A percentile compares a stretch with the other conserved stretches of the same genome.
Evolutionary conservation across 2,329 filamentous ascomycete species (phyloP).

Genomic region (Chaetomium olivaceum): DNA sequence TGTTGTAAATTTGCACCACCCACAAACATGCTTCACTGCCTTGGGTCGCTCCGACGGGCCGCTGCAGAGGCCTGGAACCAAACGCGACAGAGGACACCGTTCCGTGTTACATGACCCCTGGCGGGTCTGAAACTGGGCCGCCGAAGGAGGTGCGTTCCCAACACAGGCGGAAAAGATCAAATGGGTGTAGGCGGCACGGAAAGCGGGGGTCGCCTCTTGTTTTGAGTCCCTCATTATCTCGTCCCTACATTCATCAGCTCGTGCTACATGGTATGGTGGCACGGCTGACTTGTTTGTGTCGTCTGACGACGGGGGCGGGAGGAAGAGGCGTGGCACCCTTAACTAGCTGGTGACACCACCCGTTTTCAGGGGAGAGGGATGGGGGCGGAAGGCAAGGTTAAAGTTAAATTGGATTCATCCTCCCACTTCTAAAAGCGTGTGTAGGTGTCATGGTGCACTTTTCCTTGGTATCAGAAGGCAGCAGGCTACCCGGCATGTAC

Average conservation of each 20-base stretch:
- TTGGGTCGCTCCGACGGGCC: not conserved
- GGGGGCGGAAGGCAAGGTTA: too few relatives aligned
- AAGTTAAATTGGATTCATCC: not conserved
- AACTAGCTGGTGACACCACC: not conserved
- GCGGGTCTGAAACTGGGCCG: slow-evolving; percentile 1
- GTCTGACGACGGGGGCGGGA: not conserved
- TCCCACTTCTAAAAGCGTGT: not conserved
- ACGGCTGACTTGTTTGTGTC: not conserved
- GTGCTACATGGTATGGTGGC: not conserved
- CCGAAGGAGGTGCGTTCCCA: not conserved
- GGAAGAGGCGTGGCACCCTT: not conserved
- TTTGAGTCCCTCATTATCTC: not conserved
- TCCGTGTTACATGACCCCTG: not conserved
- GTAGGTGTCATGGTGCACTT: not conserved
- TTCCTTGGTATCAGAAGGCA: too few relatives aligned
- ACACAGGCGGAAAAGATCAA: not conserved
- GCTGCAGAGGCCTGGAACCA: slow-evolving; percentile 5
- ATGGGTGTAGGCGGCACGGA: not conserved
- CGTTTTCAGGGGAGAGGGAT: not conserved
- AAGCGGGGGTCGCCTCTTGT: not conserved
- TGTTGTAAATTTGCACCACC: not conserved
- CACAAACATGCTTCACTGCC: not conserved
- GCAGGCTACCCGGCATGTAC: too few relatives aligned
- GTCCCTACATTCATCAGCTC: not conserved
- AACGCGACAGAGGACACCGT: not conserved